Percentiles rank a stretch among this genome's conserved stretches.
Evolutionary conservation across 202 grass and related monocot genomes (phyloP).

Genomic region (Sporobolus alterniflorus): DNA sequence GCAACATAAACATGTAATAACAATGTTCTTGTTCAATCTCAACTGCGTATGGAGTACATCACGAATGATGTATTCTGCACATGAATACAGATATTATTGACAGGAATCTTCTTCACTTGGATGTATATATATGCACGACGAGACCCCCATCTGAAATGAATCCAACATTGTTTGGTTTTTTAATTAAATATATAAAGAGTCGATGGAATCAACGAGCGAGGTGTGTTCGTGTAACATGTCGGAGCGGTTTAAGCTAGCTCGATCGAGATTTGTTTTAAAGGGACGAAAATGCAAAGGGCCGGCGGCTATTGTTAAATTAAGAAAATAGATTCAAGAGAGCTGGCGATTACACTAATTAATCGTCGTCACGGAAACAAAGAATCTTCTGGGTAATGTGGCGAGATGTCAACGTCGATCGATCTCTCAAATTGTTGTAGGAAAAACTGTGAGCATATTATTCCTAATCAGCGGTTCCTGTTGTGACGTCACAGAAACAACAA

Average conservation of each 20-base stretch:
- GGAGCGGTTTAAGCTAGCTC: no score
- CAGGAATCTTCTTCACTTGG: conserved; percentile 8
- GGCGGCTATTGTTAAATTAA: no score
- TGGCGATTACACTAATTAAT: background rate
- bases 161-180: background rate
- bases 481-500: no score
- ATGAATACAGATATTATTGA: background rate
- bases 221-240: background rate
- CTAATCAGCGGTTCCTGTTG: no score
- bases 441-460: no score
- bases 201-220: conserved; percentile 18
- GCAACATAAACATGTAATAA: background rate
- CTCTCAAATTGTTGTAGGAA: background rate
- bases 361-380: background rate
- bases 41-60: conserved; percentile 6
- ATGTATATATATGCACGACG: background rate
- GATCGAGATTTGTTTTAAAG: no score
- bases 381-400: background rate
- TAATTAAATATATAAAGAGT: no score
- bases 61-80: background rate
- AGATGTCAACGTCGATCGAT: background rate
- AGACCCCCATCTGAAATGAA: conserved; percentile 3
- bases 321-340: background rate
- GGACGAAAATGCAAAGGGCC: background rate
- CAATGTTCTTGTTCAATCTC: background rate